phyloP scores from a whole-genome alignment of 768 basidiomycete species.

The Omphalotus guepiniiformis region DNA sequence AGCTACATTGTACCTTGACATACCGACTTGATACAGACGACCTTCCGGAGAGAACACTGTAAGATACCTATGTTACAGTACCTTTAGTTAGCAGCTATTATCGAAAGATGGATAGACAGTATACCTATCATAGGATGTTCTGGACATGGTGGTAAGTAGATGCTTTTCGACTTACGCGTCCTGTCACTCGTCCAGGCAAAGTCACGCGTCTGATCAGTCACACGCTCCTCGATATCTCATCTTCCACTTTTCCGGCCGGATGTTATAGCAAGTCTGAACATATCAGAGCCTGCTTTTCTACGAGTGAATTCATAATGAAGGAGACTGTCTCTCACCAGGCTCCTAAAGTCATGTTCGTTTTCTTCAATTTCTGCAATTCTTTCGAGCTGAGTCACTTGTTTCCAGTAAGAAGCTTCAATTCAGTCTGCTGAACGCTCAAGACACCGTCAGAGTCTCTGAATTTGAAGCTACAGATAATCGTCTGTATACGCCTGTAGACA shows the following conservation, averaged over 20 bases:
- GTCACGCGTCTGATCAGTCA: not conserved
- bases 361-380: too few species aligned
- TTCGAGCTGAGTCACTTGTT: too few species aligned
- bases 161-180: conserved; percentile 2
- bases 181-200: not conserved
- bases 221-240: not conserved
- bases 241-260: not conserved
- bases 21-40: conserved; percentile 97
- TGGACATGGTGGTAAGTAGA: conserved; percentile 60
- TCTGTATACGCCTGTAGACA: conserved; percentile 80
- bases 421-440: conserved; percentile 88
- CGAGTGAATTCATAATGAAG: conserved; percentile 57
- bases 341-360: conserved; percentile 75
- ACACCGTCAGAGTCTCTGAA: conserved; percentile 93
- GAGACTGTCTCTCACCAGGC: conserved; percentile 75
- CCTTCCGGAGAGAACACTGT: conserved; percentile 98
- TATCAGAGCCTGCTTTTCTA: not conserved
- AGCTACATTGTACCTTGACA: conserved; percentile 23
- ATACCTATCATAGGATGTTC: conserved; percentile 91
- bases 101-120: not conserved
- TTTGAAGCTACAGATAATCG: conserved; percentile 94
- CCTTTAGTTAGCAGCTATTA: too few species aligned
- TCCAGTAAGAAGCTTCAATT: conserved; percentile 94
- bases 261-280: not conserved
- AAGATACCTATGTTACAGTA: conserved; percentile 58